Conservation (phyloP, 805 yeast genomes). For the Lachancea quebecensis region DNA sequence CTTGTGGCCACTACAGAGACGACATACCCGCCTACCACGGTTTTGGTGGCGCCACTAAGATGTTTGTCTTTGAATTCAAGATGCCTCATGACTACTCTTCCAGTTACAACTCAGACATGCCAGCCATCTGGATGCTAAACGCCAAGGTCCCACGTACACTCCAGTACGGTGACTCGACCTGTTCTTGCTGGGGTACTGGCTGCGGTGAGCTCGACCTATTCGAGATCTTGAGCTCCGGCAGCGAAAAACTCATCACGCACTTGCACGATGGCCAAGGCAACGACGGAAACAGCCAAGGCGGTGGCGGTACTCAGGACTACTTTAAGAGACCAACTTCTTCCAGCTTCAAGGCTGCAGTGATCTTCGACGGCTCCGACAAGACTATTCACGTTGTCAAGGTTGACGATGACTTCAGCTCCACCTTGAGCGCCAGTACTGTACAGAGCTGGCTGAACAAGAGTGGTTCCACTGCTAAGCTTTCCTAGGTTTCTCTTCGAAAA, state of each 20-base stretch:
- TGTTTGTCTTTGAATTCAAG: constrained; percentile 86
- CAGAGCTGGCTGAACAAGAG: constrained; percentile 46
- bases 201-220: constrained; percentile 97
- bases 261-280: constrained; percentile 79
- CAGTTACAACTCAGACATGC: constrained; percentile 78
- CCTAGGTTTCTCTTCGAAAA: neutral
- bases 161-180: constrained; percentile 78
- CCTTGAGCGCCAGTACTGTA: constrained; percentile 53
- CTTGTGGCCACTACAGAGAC: constrained; percentile 81
- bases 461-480: constrained; percentile 42
- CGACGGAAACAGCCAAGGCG: constrained; percentile 51
- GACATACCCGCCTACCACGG: constrained; percentile 94
- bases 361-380: constrained; percentile 49
- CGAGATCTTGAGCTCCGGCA: constrained; percentile 77
- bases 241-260: constrained; percentile 67
- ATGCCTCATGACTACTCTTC: constrained; percentile 72
- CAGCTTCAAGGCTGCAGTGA: constrained; percentile 82
- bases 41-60: constrained; percentile 75
- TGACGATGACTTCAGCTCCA: constrained; percentile 48
- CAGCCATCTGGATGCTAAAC: constrained; percentile 93
- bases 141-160: constrained; percentile 94
- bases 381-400: constrained; percentile 54
- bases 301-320: constrained; percentile 86
- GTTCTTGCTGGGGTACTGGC: constrained; percentile 96
- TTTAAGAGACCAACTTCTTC: constrained; percentile 75